A percentile compares a stretch with the other conserved stretches of the same genome.
These are phyloP conservation scores for Dothistroma pini DNA, from an alignment of 2,329 filamentous ascomycete species.

Conservation along the genomic window DNA sequence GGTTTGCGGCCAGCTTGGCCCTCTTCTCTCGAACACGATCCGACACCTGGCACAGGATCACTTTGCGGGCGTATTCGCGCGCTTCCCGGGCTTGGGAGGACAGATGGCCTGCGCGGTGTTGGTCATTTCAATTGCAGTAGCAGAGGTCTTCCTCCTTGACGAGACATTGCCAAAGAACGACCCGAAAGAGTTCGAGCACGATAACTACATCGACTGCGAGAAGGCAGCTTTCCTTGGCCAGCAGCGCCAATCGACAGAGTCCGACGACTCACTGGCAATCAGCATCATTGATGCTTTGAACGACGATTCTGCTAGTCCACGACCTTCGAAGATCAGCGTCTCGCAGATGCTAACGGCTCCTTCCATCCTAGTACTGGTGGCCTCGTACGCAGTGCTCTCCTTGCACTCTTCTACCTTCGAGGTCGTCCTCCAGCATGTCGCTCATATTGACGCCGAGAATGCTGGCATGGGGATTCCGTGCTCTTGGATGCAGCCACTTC, in stretches of 20 bases:
- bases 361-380: conserved; percentile 44
- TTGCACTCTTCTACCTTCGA: conserved; percentile 55
- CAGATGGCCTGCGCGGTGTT: conserved; percentile 44
- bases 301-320: conserved; percentile 22
- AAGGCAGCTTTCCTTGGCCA: conserved; percentile 46
- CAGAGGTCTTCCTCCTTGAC: conserved; percentile 40
- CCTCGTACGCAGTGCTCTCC: conserved; percentile 53
- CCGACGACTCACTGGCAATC: conserved; percentile 37
- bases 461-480: conserved; percentile 48
- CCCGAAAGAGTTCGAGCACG: conserved; percentile 3
- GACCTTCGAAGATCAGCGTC: conserved; percentile 41
- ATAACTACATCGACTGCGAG: conserved; percentile 38
- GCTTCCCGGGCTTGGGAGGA: conserved; percentile 41
- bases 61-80: conserved; percentile 38
- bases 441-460: conserved; percentile 43
- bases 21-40: conserved; percentile 44
- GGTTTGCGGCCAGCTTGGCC: conserved; percentile 45
- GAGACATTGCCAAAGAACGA: conserved; percentile 26
- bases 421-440: conserved; percentile 46
- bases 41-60: conserved; percentile 41
- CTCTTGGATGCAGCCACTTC: conserved; percentile 41
- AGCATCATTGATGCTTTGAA: conserved; percentile 34
- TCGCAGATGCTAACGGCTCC: conserved; percentile 46
- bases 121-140: conserved; percentile 41
- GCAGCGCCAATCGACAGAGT: conserved; percentile 22